A percentile compares a stretch with the other conserved stretches of the same genome.
These are phyloP conservation scores for Silybum marianum DNA, from an alignment of 129 eudicot genomes.

Conservation along the genomic window DNA sequence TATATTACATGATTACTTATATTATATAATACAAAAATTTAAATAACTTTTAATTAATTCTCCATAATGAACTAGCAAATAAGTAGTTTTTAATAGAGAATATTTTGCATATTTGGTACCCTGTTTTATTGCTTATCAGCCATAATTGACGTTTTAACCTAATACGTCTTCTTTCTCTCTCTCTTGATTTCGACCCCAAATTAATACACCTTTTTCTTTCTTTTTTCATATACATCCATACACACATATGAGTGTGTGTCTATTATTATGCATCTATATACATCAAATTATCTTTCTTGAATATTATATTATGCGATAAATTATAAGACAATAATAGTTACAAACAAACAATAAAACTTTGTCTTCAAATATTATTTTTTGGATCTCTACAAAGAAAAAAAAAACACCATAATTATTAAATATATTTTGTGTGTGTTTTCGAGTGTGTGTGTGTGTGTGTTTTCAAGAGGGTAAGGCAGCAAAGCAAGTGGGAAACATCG, in stretches of 20 bases:
- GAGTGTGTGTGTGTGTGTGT: neutral
- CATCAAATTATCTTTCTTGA: neutral
- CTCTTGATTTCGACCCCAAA: slow-evolving; percentile 12
- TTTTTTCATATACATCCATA: neutral
- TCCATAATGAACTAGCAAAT: neutral
- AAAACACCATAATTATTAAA: neutral
- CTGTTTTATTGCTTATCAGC: slow-evolving; percentile 17
- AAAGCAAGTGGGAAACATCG: slow-evolving; percentile 37
- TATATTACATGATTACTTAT: neutral
- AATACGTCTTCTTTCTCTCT: slow-evolving; percentile 24
- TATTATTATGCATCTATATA: neutral
- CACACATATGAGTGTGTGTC: neutral
- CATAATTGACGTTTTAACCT: slow-evolving; percentile 30
- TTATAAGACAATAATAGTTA: neutral
- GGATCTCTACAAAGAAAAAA: neutral
- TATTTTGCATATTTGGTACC: neutral
- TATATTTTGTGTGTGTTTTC: neutral
- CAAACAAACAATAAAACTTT: neutral
- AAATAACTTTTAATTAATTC: neutral
- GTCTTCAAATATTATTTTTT: neutral
- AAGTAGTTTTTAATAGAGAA: neutral
- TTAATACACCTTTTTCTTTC: neutral
- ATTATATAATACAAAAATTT: neutral
- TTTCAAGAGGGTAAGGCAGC: slow-evolving; percentile 7
- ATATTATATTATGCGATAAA: neutral